A percentile compares a stretch with the other conserved stretches of the same genome.
Conservation (phyloP, 495 filamentous ascomycete species). For the Podospora australis region DNA sequence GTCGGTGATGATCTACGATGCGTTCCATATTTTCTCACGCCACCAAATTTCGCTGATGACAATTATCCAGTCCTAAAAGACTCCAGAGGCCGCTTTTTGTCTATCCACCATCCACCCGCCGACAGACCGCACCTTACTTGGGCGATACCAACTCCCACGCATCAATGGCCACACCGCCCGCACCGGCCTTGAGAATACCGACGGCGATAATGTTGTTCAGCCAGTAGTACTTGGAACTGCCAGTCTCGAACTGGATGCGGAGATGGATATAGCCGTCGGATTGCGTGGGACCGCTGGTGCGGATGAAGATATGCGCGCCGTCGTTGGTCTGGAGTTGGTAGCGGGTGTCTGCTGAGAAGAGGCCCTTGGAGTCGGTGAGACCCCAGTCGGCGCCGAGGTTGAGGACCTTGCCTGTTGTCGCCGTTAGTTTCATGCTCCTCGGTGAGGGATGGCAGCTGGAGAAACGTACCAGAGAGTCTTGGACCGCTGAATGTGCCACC, state of each 20-base stretch:
- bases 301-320: conserved; percentile 26
- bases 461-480: conserved; percentile 8
- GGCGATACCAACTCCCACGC: conserved; percentile 19
- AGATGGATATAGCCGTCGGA: conserved; percentile 21
- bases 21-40: too few relatives aligned
- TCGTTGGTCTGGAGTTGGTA: conserved; percentile 26
- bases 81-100: background rate
- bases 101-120: background rate
- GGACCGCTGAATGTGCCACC: conserved; percentile 22
- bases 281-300: conserved; percentile 23
- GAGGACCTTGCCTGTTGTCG: conserved; percentile 19
- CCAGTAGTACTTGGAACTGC: conserved; percentile 23
- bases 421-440: background rate
- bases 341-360: conserved; percentile 24
- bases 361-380: conserved; percentile 16
- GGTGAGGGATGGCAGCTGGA: too few relatives aligned
- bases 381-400: conserved; percentile 28
- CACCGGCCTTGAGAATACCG: conserved; percentile 13
- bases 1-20: too few relatives aligned
- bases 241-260: conserved; percentile 21
- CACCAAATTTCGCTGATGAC: too few relatives aligned
- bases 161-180: conserved; percentile 16
- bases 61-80: conserved; percentile 9
- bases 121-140: background rate
- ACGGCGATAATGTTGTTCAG: conserved; percentile 24